Percentiles rank a stretch among this genome's conserved stretches.
These are phyloP conservation scores for Manihot esculenta DNA, from an alignment of 441 rosid genomes.

Conservation along the genomic window DNA sequence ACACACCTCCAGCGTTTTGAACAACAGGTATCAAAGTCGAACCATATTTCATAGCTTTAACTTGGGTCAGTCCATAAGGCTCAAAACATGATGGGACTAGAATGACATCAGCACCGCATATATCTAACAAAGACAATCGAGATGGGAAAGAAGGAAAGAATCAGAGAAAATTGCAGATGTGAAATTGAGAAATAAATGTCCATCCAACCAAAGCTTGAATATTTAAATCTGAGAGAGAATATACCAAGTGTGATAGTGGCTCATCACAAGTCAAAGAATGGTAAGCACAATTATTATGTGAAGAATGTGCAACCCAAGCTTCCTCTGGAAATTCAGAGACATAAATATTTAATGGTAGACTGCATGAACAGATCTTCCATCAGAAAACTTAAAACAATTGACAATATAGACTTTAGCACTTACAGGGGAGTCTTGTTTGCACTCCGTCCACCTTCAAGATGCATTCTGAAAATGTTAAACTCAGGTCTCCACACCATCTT, in stretches of 20 bases:
- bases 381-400: neutral
- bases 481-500: constrained; percentile 16
- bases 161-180: constrained; percentile 14
- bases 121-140: constrained; percentile 39
- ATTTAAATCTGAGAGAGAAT: constrained; percentile 16
- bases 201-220: neutral
- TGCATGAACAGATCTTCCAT: neutral
- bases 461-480: constrained; percentile 8
- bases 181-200: neutral
- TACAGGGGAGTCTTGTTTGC: neutral
- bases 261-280: constrained; percentile 89
- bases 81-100: constrained; percentile 94
- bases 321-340: neutral
- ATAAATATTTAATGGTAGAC: neutral
- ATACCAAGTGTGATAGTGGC: constrained; percentile 95
- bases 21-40: constrained; percentile 74
- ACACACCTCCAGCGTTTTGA: constrained; percentile 88
- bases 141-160: constrained; percentile 1
- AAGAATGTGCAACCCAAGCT: constrained; percentile 38
- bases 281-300: constrained; percentile 65
- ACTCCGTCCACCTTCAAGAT: neutral
- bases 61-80: constrained; percentile 97
- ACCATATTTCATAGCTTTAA: constrained; percentile 95
- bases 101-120: constrained; percentile 97
- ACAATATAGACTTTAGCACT: neutral